phyloP scores from a whole-genome alignment of 1,284 basidiomycete genomes.

The Microbotryum silenes-acaulis region DNA sequence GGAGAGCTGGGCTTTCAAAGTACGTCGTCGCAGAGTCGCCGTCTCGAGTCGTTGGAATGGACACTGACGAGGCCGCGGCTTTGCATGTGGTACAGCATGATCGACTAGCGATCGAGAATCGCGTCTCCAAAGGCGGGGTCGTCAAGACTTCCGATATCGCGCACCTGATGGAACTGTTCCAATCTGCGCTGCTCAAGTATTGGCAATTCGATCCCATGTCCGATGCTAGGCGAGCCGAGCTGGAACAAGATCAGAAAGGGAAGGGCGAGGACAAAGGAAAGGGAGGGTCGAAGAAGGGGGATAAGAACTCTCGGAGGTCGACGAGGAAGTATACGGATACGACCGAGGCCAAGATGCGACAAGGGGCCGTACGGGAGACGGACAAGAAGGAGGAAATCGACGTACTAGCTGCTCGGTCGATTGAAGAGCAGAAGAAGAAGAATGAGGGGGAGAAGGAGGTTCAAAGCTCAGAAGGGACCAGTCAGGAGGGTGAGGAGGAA shows the following conservation, averaged over 20 bases:
- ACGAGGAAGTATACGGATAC: conserved; percentile 29
- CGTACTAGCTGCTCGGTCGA: conserved; percentile 16
- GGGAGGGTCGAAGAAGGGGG: conserved; percentile 33
- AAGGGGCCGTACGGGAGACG: conserved; percentile 7
- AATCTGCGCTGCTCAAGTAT: conserved; percentile 55
- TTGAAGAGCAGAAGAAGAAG: conserved; percentile 6
- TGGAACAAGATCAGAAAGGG: conserved; percentile 12
- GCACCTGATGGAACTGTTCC: conserved; percentile 70
- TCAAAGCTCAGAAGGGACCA: neutral
- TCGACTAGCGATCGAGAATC: conserved; percentile 58
- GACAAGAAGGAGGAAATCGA: conserved; percentile 9
- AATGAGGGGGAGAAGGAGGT: neutral
- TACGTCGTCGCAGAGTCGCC: neutral
- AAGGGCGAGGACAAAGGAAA: conserved; percentile 13
- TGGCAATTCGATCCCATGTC: conserved; percentile 55
- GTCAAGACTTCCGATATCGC: conserved; percentile 70
- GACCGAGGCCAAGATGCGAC: conserved; percentile 8
- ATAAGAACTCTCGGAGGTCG: neutral
- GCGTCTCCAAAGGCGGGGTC: conserved; percentile 46
- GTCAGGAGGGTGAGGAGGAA: neutral
- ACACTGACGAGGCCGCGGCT: neutral
- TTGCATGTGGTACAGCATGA: conserved; percentile 49
- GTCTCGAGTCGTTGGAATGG: neutral
- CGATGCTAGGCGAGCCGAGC: neutral
- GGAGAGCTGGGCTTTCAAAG: conserved; percentile 65